A percentile compares a stretch with the other conserved stretches of the same genome.
These are phyloP conservation scores for Collybiopsis confluens DNA, from an alignment of 768 basidiomycete genomes.

Conservation along the genomic window DNA sequence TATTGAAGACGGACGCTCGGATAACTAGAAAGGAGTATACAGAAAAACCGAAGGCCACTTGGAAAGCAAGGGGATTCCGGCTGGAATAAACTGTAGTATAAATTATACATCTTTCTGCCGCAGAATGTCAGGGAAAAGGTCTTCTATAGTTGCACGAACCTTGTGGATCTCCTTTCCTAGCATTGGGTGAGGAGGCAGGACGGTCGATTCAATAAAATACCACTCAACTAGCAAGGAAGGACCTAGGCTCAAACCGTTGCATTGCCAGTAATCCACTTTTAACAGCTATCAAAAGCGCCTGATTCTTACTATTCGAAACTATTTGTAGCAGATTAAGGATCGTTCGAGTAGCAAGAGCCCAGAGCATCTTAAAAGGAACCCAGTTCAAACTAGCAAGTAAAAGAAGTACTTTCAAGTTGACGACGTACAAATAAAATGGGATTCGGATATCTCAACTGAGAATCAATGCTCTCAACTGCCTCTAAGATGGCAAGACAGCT, in stretches of 20 bases:
- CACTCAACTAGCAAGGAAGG: not conserved
- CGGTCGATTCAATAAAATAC: not conserved
- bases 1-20: too few relatives aligned
- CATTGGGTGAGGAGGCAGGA: not conserved
- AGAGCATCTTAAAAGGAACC: constrained; percentile 14
- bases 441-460: constrained; percentile 16
- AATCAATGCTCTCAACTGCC: not conserved
- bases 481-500: constrained; percentile 1
- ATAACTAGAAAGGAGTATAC: too few relatives aligned
- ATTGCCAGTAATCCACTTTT: not conserved
- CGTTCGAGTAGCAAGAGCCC: constrained; percentile 3
- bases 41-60: too few relatives aligned
- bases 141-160: not conserved
- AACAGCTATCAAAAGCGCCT: not conserved
- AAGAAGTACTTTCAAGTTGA: too few relatives aligned
- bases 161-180: not conserved
- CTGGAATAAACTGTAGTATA: too few relatives aligned
- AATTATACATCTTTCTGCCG: too few relatives aligned
- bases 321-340: not conserved
- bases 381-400: too few relatives aligned
- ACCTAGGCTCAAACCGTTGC: not conserved
- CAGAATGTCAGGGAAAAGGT: not conserved
- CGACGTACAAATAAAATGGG: constrained; percentile 24
- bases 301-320: not conserved
- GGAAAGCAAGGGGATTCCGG: too few relatives aligned